These are phyloP conservation scores for Exophiala aquamarina DNA, from an alignment of 2,329 filamentous ascomycete genomes.

Conservation along the genomic window DNA sequence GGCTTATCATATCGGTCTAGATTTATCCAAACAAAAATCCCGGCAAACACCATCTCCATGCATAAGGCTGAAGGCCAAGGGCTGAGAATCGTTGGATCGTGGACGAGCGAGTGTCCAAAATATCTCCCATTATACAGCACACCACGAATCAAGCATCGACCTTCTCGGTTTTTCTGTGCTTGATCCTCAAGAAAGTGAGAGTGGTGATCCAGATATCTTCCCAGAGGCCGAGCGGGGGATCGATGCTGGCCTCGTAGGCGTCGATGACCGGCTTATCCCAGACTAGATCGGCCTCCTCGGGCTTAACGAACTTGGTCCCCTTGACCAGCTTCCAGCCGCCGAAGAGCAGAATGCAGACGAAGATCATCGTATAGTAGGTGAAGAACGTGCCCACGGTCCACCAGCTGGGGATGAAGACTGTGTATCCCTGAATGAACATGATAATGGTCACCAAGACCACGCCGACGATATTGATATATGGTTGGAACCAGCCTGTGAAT, in stretches of 20 bases:
- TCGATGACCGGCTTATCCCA: constrained; percentile 61
- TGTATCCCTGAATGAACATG: constrained; percentile 69
- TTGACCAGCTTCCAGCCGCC: constrained; percentile 67
- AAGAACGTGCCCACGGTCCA: constrained; percentile 68
- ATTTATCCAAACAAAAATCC: too few species aligned
- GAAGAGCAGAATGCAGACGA: constrained; percentile 65
- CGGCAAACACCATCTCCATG: too few species aligned
- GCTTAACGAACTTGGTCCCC: constrained; percentile 53
- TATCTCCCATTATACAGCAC: too few species aligned
- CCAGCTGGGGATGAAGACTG: constrained; percentile 65
- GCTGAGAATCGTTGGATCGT: too few species aligned
- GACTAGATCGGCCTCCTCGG: constrained; percentile 57
- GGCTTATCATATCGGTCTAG: too few species aligned
- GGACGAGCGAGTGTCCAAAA: too few species aligned
- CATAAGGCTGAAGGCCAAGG: too few species aligned
- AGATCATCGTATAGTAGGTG: constrained; percentile 66
- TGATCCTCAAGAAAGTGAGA: neutral
- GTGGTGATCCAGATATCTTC: neutral
- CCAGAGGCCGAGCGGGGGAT: constrained; percentile 36
- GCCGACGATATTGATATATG: constrained; percentile 66
- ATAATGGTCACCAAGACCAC: constrained; percentile 63
- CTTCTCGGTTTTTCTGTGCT: neutral
- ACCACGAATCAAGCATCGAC: too few species aligned
- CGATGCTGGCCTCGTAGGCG: constrained; percentile 55
- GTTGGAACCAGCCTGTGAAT: constrained; percentile 58